A percentile compares a stretch with the other conserved stretches of the same genome.
Conservation (phyloP, 345 rosid genomes). For the Eutrema yunnanense region DNA sequence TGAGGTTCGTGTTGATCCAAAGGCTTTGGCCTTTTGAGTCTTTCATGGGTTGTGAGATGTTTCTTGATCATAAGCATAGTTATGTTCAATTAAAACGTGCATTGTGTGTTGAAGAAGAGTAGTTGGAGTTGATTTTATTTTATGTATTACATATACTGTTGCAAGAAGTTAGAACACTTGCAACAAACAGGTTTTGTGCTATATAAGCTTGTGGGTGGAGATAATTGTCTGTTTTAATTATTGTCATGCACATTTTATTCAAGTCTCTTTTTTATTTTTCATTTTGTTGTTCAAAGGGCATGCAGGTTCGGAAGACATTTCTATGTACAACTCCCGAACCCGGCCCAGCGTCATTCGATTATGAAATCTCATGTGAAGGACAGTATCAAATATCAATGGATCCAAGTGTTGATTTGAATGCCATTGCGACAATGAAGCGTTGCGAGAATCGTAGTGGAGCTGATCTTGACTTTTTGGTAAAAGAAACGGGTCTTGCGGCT, state of each 20-base stretch:
- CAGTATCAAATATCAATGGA: conserved; percentile 37
- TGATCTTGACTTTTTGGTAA: conserved; percentile 35
- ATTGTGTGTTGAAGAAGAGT: too few relatives aligned
- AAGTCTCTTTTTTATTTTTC: not conserved
- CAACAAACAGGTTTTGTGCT: not conserved
- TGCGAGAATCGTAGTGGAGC: conserved; percentile 67
- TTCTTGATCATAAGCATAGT: too few relatives aligned
- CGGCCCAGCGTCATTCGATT: conserved; percentile 59
- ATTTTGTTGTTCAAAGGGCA: conserved; percentile 41
- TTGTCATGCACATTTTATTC: not conserved
- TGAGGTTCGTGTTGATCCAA: too few relatives aligned
- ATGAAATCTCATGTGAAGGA: conserved; percentile 52
- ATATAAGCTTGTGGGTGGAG: too few relatives aligned
- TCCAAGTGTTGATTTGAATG: conserved; percentile 48
- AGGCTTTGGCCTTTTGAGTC: too few relatives aligned
- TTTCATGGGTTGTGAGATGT: too few relatives aligned
- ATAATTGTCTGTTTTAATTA: not conserved
- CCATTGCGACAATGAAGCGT: conserved; percentile 33
- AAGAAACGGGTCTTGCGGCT: not conserved
- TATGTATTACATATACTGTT: too few relatives aligned
- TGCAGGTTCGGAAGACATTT: conserved; percentile 52
- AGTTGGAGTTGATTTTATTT: too few relatives aligned
- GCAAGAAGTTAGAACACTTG: not conserved
- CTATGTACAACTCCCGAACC: conserved; percentile 56
- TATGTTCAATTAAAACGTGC: too few relatives aligned